Evolutionary conservation across 192 early-diverging fungal genomes (phyloP).

Genomic region (Backusella psychrophila): DNA sequence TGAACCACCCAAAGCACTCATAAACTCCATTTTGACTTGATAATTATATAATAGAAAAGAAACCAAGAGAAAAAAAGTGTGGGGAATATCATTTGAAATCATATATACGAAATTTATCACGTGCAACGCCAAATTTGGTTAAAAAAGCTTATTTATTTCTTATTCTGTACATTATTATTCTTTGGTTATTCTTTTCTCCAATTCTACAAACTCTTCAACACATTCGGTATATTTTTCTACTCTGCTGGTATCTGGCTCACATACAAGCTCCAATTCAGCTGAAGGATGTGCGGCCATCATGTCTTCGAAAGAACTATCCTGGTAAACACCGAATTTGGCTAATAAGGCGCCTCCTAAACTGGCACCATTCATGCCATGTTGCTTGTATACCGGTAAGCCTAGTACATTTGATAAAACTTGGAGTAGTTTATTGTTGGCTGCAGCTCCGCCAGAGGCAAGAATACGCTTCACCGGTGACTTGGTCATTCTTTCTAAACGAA

Average conservation of each 20-base stretch:
- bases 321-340: constrained; percentile 41
- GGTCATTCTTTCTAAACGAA: constrained; percentile 39
- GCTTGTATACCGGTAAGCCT: constrained; percentile 58
- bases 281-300: constrained; percentile 23
- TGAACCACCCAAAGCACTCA: constrained; percentile 75
- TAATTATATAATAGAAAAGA: neutral
- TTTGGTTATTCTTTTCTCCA: neutral
- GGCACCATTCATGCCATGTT: constrained; percentile 52
- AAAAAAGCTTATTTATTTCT: neutral
- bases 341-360: constrained; percentile 59
- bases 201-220: constrained; percentile 22
- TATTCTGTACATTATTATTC: neutral
- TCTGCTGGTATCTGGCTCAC: constrained; percentile 7
- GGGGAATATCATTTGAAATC: constrained; percentile 6
- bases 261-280: constrained; percentile 18
- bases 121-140: neutral
- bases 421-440: constrained; percentile 53
- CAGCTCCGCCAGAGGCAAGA: constrained; percentile 75
- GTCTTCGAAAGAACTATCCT: constrained; percentile 19
- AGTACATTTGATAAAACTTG: constrained; percentile 72
- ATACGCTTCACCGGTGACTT: constrained; percentile 44
- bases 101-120: neutral
- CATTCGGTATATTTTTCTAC: constrained; percentile 10
- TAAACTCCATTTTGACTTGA: constrained; percentile 70
- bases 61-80: neutral